Evolutionary conservation across 257 asterid species (phyloP), one percentile per base, ranked within the genome.

Genomic region (Ilex asprella): DNA sequence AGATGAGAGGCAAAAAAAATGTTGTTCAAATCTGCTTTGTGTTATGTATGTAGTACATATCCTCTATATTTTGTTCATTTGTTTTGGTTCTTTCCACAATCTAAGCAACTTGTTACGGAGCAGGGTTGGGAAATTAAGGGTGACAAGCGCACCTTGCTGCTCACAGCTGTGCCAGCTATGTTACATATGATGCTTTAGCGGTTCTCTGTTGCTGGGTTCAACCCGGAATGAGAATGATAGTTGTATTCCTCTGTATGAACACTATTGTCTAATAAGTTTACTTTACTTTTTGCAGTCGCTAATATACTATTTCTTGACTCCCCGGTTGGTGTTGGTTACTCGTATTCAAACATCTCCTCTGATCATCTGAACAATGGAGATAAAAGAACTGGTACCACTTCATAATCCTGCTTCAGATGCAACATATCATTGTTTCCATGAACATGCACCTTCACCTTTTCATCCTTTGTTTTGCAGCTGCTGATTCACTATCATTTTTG

Each of bases 301-400:
- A 93, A 93, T 70, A 43, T 93, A 71, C 70, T 93, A 71, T 93
- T 89, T 76, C 62, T 89, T 62, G 99, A 93, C 76, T 85, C 99
- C 56, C 99, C 99, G 3, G 97, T 80, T 66, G 99, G 97, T 58
- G 99, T 93, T 68, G 99, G 99, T 35, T 93, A 66, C 74, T 93
- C 99, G 7, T 93, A 85, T 71, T 89, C 99, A 55, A 93, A 89
- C 78, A 81, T 88, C 64, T 83, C 97, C 41, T 73, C 89, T 57
- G 99, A 93, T 76, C 55, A 77, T 72, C 61, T 49, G 58, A 84
- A 63, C 84, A 87, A 87, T 68, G 99, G 99, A 6, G 99, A 93
- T 59, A 52, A 77, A 71, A 81, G 96, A 67, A 93, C 97, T 10
- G 99, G 99, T 93, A 79, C 46, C n/a, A 1, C 30, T 63, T 66